phyloP scores from a whole-genome alignment of 2,329 filamentous ascomycete genomes.

The Talaromyces funiculosus region DNA sequence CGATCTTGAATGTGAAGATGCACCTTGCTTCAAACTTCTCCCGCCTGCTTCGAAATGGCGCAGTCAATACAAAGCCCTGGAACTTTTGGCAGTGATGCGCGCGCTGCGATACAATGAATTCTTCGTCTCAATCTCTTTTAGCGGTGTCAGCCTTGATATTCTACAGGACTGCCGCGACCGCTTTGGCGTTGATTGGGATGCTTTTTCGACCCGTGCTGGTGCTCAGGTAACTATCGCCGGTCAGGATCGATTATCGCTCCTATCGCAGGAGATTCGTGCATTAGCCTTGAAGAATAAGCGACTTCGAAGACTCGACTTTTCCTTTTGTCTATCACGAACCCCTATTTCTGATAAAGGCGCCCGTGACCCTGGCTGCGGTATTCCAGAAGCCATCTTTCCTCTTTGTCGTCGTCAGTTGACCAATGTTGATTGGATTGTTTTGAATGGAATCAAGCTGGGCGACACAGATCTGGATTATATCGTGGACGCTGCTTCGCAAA shows the following conservation, averaged over 20 bases:
- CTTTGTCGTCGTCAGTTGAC: constrained; percentile 62
- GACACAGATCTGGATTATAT: constrained; percentile 63
- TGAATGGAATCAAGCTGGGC: constrained; percentile 64
- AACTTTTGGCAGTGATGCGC: constrained; percentile 65
- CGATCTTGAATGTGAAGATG: constrained; percentile 58
- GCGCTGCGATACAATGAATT: constrained; percentile 65
- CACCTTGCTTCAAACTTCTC: constrained; percentile 60
- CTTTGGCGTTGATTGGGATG: constrained; percentile 58
- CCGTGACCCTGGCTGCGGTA: constrained; percentile 60
- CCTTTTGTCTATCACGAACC: constrained; percentile 53
- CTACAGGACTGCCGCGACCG: constrained; percentile 58
- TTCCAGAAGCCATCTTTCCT: constrained; percentile 64
- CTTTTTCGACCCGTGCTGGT: constrained; percentile 55
- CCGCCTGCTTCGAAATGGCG: constrained; percentile 47
- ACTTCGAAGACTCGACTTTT: constrained; percentile 61
- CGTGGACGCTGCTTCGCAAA: constrained; percentile 62
- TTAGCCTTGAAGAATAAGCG: constrained; percentile 61
- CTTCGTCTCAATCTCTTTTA: constrained; percentile 63
- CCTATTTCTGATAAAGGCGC: constrained; percentile 45
- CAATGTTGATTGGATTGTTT: constrained; percentile 64
- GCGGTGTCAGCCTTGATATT: constrained; percentile 57
- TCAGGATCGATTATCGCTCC: constrained; percentile 51
- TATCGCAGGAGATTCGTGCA: constrained; percentile 64
- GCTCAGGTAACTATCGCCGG: constrained; percentile 50
- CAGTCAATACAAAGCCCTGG: constrained; percentile 53